phyloP scores from a whole-genome alignment of 1,284 basidiomycete genomes.

The Pholiota adiposa region DNA sequence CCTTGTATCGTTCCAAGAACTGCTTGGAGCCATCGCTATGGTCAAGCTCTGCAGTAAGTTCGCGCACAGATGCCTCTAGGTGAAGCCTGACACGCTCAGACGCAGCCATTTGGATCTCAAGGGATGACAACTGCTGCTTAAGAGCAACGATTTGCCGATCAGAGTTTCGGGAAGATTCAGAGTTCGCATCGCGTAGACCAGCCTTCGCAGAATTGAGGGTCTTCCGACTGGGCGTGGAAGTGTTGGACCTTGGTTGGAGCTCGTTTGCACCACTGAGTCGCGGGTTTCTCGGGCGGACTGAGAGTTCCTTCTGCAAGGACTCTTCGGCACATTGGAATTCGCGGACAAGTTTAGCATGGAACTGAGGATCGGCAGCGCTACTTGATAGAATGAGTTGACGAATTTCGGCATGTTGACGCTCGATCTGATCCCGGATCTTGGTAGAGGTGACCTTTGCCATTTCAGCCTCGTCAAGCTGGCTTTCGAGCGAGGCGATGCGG shows the following conservation, averaged over 20 bases:
- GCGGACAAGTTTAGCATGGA: slow-evolving; percentile 68
- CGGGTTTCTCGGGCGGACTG: slow-evolving; percentile 30
- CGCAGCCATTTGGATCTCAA: slow-evolving; percentile 73
- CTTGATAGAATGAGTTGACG: slow-evolving; percentile 64
- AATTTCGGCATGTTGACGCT: slow-evolving; percentile 72
- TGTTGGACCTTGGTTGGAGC: slow-evolving; percentile 26
- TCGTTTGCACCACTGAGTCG: slow-evolving; percentile 39
- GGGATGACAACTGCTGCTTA: slow-evolving; percentile 66
- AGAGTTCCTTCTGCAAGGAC: slow-evolving; percentile 62
- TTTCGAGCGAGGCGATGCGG: slow-evolving; percentile 68
- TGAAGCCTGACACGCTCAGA: slow-evolving; percentile 72
- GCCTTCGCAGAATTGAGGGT: slow-evolving; percentile 12
- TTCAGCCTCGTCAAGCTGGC: slow-evolving; percentile 62
- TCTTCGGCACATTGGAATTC: slow-evolving; percentile 73
- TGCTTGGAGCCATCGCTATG: slow-evolving; percentile 69
- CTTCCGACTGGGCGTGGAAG: slow-evolving; percentile 27
- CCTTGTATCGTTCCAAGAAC: slow-evolving; percentile 61
- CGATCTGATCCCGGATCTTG: slow-evolving; percentile 65
- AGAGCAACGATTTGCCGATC: slow-evolving; percentile 58
- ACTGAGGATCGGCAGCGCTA: slow-evolving; percentile 61
- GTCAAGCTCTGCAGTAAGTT: slow-evolving; percentile 68
- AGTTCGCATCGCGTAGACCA: slow-evolving; percentile 15
- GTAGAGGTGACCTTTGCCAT: slow-evolving; percentile 52
- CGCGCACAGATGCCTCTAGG: slow-evolving; percentile 63
- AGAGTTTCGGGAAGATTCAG: slow-evolving; percentile 37